Conservation (phyloP, 306 rosid genomes). For the Dalbergia cochinchinensis region DNA sequence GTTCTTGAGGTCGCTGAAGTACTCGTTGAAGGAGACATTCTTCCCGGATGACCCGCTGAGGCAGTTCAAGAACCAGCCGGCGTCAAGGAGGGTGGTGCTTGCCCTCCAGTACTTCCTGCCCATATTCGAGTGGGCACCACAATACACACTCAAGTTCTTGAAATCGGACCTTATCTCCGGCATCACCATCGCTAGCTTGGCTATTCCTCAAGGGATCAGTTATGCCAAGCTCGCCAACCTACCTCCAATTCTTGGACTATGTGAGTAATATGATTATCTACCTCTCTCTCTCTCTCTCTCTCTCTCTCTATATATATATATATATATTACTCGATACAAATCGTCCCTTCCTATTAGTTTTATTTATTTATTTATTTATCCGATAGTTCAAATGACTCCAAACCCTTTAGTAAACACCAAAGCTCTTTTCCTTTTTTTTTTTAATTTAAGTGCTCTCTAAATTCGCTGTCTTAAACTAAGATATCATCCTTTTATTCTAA, state of each 20-base stretch:
- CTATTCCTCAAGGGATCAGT: constrained; percentile 97
- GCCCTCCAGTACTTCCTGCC: constrained; percentile 79
- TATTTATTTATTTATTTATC: no score
- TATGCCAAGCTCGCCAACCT: constrained; percentile 92
- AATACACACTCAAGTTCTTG: constrained; percentile 61
- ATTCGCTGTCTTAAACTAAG: no score
- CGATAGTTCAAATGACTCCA: no score
- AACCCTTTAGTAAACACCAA: no score
- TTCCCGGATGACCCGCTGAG: constrained; percentile 93
- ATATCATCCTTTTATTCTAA: no score
- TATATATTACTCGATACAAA: no score
- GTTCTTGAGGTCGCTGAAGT: constrained; percentile 59
- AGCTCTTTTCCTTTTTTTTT: no score
- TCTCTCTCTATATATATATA: no score
- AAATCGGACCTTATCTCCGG: constrained; percentile 85
- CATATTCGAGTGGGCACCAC: constrained; percentile 77
- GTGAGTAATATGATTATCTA: constrained; percentile 49
- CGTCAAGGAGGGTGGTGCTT: constrained; percentile 53
- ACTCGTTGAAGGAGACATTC: constrained; percentile 75
- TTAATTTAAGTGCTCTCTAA: no score
- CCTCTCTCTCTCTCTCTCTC: no score
- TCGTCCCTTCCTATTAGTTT: no score
- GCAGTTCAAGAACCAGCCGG: constrained; percentile 82
- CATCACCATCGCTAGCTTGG: constrained; percentile 94
- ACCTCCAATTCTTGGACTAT: constrained; percentile 94